Percentiles rank a stretch among this genome's conserved stretches.
Evolutionary conservation across 1,284 basidiomycete species (phyloP).

Genomic region (Anthracocystis panici-leucophaei): DNA sequence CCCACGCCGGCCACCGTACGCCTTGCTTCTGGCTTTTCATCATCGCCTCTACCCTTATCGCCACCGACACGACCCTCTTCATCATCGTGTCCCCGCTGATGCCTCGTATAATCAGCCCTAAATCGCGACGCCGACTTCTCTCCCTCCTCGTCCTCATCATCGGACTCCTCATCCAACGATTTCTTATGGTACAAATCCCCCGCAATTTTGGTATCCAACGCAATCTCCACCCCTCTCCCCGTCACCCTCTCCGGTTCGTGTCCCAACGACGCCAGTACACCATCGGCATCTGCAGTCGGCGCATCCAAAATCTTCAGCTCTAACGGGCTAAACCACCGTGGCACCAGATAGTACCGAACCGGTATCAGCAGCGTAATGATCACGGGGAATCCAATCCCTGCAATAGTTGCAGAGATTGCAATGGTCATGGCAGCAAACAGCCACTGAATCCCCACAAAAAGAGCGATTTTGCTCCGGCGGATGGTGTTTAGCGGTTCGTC

Average conservation of each 20-base stretch:
- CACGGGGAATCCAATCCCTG: conserved; percentile 84
- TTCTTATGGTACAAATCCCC: conserved; percentile 49
- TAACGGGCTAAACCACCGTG: conserved; percentile 80
- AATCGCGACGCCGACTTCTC: conserved; percentile 28
- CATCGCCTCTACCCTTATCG: background rate
- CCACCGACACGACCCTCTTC: conserved; percentile 20
- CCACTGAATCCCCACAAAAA: conserved; percentile 85
- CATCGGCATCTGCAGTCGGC: conserved; percentile 77
- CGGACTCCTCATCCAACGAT: conserved; percentile 29
- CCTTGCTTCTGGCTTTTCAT: conserved; percentile 5
- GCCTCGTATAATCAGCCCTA: conserved; percentile 17
- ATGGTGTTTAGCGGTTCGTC: conserved; percentile 77
- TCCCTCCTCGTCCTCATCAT: conserved; percentile 30
- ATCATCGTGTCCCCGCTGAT: conserved; percentile 14
- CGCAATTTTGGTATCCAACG: conserved; percentile 60
- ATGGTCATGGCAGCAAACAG: conserved; percentile 89
- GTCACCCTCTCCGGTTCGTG: conserved; percentile 61
- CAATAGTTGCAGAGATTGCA: conserved; percentile 88
- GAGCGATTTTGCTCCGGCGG: conserved; percentile 79
- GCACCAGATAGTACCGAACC: conserved; percentile 79
- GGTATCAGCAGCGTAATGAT: conserved; percentile 91
- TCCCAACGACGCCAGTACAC: conserved; percentile 63
- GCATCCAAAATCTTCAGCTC: conserved; percentile 89
- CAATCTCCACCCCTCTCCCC: conserved; percentile 54
- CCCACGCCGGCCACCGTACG: conserved; percentile 25